A percentile compares a stretch with the other conserved stretches of the same genome.
phyloP scores from a whole-genome alignment of 305 asterid genomes.

The Andrographis paniculata region DNA sequence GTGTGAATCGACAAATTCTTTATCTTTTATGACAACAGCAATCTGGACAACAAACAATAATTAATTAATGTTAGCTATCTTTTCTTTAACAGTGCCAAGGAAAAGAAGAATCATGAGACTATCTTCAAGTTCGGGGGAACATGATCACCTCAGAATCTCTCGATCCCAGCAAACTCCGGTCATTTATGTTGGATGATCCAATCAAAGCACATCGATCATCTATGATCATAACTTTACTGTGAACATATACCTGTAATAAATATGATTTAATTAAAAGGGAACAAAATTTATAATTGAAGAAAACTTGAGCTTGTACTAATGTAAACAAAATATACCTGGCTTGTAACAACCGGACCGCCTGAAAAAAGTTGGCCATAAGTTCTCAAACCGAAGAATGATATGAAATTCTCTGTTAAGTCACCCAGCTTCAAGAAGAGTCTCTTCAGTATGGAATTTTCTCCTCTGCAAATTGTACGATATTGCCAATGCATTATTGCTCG shows the following conservation, averaged over 20 bases:
- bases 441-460: conserved; percentile 68
- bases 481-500: conserved; percentile 99
- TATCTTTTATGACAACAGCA: conserved; percentile 77
- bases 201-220: conserved; percentile 74
- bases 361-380: conserved; percentile 63
- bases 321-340: conserved; percentile 50
- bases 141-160: conserved; percentile 83
- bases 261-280: conserved; percentile 9
- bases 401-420: conserved; percentile 49
- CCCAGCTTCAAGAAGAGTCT: conserved; percentile 70
- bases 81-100: neutral
- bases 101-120: neutral
- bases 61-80: neutral
- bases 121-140: conserved; percentile 3
- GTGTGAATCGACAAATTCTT: conserved; percentile 63
- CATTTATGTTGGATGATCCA: conserved; percentile 92
- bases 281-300: neutral
- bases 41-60: conserved; percentile 39
- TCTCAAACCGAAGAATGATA: conserved; percentile 88
- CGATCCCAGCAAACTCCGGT: conserved; percentile 94
- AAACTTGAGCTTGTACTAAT: conserved; percentile 3
- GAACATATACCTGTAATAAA: conserved; percentile 66
- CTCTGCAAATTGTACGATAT: conserved; percentile 80
- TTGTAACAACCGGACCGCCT: conserved; percentile 64
- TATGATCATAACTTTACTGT: conserved; percentile 91